Percentiles rank a stretch among this genome's conserved stretches.
These are phyloP conservation scores for Athelia sp. DNA, from an alignment of 1,284 basidiomycete species.

Conservation along the genomic window DNA sequence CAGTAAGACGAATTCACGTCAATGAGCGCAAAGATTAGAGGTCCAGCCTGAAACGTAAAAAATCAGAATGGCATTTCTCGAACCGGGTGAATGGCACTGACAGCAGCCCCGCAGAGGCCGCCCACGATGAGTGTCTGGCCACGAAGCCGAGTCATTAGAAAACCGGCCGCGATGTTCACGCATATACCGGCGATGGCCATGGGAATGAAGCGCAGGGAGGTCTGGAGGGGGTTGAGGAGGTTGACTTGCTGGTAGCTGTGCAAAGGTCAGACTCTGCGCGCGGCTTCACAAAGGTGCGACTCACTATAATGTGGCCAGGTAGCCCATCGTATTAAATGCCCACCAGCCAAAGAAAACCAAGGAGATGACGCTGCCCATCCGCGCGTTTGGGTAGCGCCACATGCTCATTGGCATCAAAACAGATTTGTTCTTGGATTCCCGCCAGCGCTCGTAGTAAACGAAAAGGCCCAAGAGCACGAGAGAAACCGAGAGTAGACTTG, in stretches of 20 bases:
- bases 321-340: conserved; percentile 26
- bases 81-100: conserved; percentile 11
- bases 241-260: conserved; percentile 29
- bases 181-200: conserved; percentile 23
- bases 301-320: conserved; percentile 25
- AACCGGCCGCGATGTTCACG: conserved; percentile 23
- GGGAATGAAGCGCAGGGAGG: conserved; percentile 25
- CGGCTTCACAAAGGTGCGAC: no score
- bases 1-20: conserved; percentile 26
- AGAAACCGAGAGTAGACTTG: conserved; percentile 22
- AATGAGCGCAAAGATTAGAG: conserved; percentile 27
- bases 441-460: conserved; percentile 25
- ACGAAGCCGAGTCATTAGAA: conserved; percentile 20
- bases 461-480: conserved; percentile 23
- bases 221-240: conserved; percentile 23
- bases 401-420: conserved; percentile 31
- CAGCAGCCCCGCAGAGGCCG: conserved; percentile 21
- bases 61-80: background rate
- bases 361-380: conserved; percentile 23
- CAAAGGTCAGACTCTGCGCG: conserved; percentile 1
- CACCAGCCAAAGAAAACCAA: conserved; percentile 29
- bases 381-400: conserved; percentile 26
- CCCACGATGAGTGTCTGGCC: conserved; percentile 22
- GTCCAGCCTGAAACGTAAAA: conserved; percentile 17
- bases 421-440: conserved; percentile 22